Percentiles rank a stretch among this genome's conserved stretches.
These are phyloP conservation scores for Crithidia brevicula DNA, from an alignment of 208 protist genomes.

Conservation along the genomic window DNA sequence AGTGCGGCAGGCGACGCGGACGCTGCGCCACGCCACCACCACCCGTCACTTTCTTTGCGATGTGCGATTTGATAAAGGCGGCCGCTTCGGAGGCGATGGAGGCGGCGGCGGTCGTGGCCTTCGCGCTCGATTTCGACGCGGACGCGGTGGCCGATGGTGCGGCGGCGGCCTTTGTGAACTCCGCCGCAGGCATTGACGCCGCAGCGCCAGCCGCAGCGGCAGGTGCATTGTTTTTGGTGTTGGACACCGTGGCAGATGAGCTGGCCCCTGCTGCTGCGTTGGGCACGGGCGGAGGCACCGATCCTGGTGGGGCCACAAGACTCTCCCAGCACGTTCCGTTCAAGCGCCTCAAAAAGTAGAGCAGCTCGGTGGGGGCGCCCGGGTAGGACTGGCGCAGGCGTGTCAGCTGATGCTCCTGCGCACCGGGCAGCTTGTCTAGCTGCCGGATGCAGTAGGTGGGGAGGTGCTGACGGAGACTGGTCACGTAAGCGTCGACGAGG, in stretches of 20 bases:
- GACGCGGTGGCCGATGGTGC: too few species aligned
- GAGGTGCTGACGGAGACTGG: conserved; percentile 62
- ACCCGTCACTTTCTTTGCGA: conserved; percentile 21
- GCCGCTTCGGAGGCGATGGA: conserved; percentile 21
- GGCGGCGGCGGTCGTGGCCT: conserved; percentile 17
- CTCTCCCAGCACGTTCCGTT: conserved; percentile 66
- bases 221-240: neutral
- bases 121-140: neutral
- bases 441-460: conserved; percentile 53
- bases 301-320: conserved; percentile 13
- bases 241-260: neutral
- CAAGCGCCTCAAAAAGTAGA: conserved; percentile 46
- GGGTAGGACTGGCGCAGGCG: conserved; percentile 48
- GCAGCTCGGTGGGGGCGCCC: conserved; percentile 42
- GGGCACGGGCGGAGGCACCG: neutral
- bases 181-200: neutral
- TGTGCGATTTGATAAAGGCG: conserved; percentile 36
- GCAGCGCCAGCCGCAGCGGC: neutral
- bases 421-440: conserved; percentile 53
- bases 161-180: neutral
- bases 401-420: conserved; percentile 39
- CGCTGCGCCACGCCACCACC: neutral
- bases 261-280: neutral
- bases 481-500: conserved; percentile 69
- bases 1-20: conserved; percentile 27